These are phyloP conservation scores for Cordyceps javanica DNA, from an alignment of 2,329 filamentous ascomycete species.

Conservation along the genomic window DNA sequence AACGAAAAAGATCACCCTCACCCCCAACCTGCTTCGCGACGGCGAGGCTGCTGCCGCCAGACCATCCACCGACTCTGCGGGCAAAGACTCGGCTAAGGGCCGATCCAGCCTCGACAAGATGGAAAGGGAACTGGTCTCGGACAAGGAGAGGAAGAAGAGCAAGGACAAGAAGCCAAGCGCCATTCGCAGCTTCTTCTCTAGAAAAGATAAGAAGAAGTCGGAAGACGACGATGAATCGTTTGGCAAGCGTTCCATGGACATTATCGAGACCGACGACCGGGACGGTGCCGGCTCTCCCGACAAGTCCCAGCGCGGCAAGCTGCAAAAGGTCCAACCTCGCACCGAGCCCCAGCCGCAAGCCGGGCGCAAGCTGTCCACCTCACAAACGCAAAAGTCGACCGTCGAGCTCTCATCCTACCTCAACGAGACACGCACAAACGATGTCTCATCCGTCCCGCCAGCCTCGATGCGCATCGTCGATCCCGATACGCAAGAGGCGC, in stretches of 20 bases:
- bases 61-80: constrained; percentile 42
- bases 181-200: constrained; percentile 56
- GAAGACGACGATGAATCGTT: constrained; percentile 55
- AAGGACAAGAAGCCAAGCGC: constrained; percentile 56
- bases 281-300: constrained; percentile 44
- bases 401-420: constrained; percentile 38
- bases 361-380: constrained; percentile 30
- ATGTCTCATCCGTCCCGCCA: constrained; percentile 50
- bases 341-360: constrained; percentile 35
- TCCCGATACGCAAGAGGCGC: constrained; percentile 39
- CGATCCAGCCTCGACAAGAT: constrained; percentile 68
- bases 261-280: constrained; percentile 38
- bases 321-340: constrained; percentile 61
- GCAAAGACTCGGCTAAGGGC: constrained; percentile 42
- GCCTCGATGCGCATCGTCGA: constrained; percentile 55
- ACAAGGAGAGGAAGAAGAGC: constrained; percentile 68
- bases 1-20: constrained; percentile 95
- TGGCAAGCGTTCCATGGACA: constrained; percentile 58
- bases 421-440: constrained; percentile 41
- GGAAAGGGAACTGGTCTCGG: constrained; percentile 48
- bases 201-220: constrained; percentile 53
- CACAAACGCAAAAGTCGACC: constrained; percentile 26
- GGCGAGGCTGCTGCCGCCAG: constrained; percentile 52
- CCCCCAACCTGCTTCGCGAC: constrained; percentile 84
- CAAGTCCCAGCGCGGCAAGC: constrained; percentile 57